Conservation (phyloP, 2,329 filamentous ascomycete species). For the Trichocomaceae sp. region DNA sequence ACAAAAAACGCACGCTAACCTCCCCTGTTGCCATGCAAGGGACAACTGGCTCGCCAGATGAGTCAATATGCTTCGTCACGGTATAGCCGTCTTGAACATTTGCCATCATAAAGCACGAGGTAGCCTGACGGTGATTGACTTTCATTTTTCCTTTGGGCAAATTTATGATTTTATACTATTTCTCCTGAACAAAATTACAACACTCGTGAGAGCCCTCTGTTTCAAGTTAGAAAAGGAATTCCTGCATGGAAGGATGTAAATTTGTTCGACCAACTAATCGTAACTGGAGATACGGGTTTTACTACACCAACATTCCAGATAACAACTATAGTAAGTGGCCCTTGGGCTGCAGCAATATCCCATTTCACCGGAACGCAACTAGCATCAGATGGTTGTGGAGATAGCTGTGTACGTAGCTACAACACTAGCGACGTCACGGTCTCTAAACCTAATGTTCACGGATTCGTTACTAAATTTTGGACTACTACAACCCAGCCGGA, state of each 20-base stretch:
- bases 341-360: not conserved
- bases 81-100: not conserved
- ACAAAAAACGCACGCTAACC: no score
- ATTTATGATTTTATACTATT: not conserved
- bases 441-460: not conserved
- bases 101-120: not conserved
- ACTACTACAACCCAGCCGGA: not conserved
- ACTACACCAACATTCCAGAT: slow-evolving; percentile 59
- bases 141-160: not conserved
- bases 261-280: slow-evolving; percentile 14
- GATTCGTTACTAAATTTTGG: not conserved
- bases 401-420: not conserved
- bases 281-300: slow-evolving; percentile 55
- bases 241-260: not conserved
- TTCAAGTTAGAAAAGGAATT: not conserved
- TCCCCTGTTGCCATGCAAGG: not conserved
- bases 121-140: not conserved
- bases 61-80: not conserved
- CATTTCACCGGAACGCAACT: not conserved
- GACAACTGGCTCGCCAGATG: not conserved
- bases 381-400: not conserved
- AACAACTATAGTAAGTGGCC: slow-evolving; percentile 48
- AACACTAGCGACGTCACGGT: not conserved
- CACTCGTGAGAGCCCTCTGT: slow-evolving; percentile 45
- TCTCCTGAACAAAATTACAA: slow-evolving; percentile 27